Conservation (phyloP, 108 stramenopile genomes). For the Fragilaria radians region DNA sequence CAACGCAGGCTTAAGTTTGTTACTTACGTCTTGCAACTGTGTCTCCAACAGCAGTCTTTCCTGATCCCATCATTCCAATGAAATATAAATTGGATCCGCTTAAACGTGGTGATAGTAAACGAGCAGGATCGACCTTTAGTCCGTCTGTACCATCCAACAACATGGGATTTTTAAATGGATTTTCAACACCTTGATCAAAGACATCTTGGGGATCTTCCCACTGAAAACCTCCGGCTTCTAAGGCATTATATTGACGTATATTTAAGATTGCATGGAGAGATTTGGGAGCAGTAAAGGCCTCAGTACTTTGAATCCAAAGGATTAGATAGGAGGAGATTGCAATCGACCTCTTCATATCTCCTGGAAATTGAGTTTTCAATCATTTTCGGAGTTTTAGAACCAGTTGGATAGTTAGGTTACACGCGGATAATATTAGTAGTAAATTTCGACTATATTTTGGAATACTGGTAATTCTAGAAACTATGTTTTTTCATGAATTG, state of each 20-base stretch:
- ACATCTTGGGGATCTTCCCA: slow-evolving; percentile 76
- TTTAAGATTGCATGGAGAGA: no score
- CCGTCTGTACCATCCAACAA: slow-evolving; percentile 26
- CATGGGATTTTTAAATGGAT: slow-evolving; percentile 77
- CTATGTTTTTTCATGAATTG: no score
- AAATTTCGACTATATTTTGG: no score
- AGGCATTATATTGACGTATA: not conserved
- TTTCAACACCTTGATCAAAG: slow-evolving; percentile 71
- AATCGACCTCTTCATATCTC: no score
- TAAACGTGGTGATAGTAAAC: slow-evolving; percentile 68
- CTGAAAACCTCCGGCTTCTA: slow-evolving; percentile 73
- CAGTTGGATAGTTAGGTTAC: no score
- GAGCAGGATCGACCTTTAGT: slow-evolving; percentile 63
- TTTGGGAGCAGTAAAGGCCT: not conserved
- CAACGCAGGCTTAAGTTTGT: not conserved
- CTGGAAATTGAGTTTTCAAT: no score
- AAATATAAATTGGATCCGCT: slow-evolving; percentile 85
- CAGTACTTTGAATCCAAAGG: no score
- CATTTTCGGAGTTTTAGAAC: no score
- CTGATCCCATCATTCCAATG: slow-evolving; percentile 95
- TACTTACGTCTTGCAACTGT: slow-evolving; percentile 59
- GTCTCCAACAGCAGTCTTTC: slow-evolving; percentile 83
- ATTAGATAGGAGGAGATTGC: no score
- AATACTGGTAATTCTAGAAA: no score
- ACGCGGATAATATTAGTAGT: no score